Percentiles rank a stretch among this genome's conserved stretches.
These are phyloP conservation scores for Tolypocladium endophyticum DNA, from an alignment of 2,329 filamentous ascomycete species.

Conservation along the genomic window DNA sequence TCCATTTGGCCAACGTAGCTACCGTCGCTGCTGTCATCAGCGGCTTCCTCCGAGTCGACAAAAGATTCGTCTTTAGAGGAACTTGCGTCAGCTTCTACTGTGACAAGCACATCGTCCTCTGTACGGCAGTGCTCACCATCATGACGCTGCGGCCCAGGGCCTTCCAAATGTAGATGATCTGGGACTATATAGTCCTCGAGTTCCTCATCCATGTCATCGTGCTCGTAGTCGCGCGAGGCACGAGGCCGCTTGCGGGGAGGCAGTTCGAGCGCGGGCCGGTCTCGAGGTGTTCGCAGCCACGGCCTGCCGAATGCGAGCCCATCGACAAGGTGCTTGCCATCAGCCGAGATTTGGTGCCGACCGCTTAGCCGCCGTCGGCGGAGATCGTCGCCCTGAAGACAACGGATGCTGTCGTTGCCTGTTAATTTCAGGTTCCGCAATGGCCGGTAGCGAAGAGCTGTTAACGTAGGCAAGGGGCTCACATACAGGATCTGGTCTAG, in stretches of 20 bases:
- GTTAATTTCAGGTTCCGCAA: neutral
- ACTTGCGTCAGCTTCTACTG: neutral
- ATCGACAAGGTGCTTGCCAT: constrained; percentile 75
- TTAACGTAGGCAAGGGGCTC: neutral
- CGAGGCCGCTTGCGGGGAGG: constrained; percentile 62
- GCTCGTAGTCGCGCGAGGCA: constrained; percentile 28
- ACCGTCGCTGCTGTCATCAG: constrained; percentile 6
- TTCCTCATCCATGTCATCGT: constrained; percentile 30
- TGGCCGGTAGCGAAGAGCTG: too few species aligned
- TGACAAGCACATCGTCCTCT: constrained; percentile 14
- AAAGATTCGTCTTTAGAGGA: neutral
- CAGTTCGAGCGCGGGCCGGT: constrained; percentile 58
- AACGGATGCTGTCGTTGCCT: constrained; percentile 52
- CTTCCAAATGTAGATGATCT: constrained; percentile 21
- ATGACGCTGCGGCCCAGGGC: constrained; percentile 6
- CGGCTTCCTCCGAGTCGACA: constrained; percentile 5
- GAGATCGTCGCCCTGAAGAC: constrained; percentile 65
- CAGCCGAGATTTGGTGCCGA: constrained; percentile 66
- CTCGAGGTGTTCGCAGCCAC: constrained; percentile 46
- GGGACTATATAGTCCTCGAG: constrained; percentile 20
- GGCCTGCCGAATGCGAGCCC: constrained; percentile 75
- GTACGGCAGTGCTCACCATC: constrained; percentile 4
- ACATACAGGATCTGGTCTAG: constrained; percentile 75
- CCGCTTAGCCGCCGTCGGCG: constrained; percentile 63
- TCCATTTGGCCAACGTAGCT: constrained; percentile 5